Conservation (phyloP, 306 rosid species). For the Clitoria ternatea region DNA sequence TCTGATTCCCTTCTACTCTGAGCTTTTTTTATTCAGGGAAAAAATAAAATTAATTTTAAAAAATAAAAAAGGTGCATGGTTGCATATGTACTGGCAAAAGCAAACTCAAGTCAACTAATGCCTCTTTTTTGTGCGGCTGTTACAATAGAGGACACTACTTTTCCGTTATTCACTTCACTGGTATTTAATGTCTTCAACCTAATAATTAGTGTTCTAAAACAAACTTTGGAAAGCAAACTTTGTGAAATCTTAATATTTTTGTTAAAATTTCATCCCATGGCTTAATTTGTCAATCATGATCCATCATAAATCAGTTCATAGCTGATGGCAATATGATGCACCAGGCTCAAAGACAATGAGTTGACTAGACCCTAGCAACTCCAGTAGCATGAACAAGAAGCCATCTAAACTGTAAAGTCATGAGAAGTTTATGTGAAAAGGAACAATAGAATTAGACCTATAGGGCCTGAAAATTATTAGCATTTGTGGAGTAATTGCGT, state of each 20-base stretch:
- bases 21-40: background rate
- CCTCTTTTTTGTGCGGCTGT: background rate
- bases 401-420: too few species aligned
- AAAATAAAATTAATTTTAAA: background rate
- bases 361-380: too few species aligned
- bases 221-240: background rate
- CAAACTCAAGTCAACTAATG: background rate
- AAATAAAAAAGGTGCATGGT: background rate
- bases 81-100: background rate
- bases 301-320: too few species aligned
- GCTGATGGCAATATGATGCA: too few species aligned
- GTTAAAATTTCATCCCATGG: background rate
- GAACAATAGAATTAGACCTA: too few species aligned
- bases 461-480: too few species aligned
- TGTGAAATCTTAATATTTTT: background rate
- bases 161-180: background rate
- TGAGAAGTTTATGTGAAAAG: too few species aligned
- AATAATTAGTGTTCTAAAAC: background rate
- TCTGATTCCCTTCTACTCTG: background rate
- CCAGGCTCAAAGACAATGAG: too few species aligned
- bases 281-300: too few species aligned
- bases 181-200: background rate
- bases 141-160: background rate
- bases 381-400: too few species aligned
- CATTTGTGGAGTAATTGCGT: too few species aligned